Evolutionary conservation across 352 stramenopile genomes (phyloP).

Genomic region (Globisporangium iwayamae): DNA sequence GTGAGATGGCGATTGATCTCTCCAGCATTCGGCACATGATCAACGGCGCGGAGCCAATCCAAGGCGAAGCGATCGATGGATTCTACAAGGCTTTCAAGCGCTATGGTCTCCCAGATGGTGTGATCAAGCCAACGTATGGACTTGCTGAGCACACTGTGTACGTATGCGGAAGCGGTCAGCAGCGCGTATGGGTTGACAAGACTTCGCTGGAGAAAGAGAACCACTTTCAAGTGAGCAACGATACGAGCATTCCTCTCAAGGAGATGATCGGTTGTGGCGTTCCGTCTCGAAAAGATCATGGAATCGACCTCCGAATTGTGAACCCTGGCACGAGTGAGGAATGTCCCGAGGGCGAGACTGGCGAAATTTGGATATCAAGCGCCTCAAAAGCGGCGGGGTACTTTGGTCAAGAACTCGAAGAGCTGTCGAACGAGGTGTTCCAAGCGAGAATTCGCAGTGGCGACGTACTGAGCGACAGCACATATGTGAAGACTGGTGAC

Average conservation of each 20-base stretch:
- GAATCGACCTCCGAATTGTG: slow-evolving; percentile 94
- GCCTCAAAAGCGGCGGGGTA: slow-evolving; percentile 94
- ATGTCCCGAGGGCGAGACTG: slow-evolving; percentile 56
- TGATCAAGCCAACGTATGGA: slow-evolving; percentile 98
- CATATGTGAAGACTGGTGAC: slow-evolving; percentile 95
- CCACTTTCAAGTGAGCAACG: slow-evolving; percentile 34
- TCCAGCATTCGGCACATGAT: slow-evolving; percentile 95
- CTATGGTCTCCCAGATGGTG: slow-evolving; percentile 79
- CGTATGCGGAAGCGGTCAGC: slow-evolving; percentile 91
- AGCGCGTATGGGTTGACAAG: slow-evolving; percentile 90
- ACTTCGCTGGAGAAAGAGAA: slow-evolving; percentile 81
- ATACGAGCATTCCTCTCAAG: slow-evolving; percentile 35
- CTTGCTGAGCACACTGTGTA: slow-evolving; percentile 99
- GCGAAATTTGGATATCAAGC: slow-evolving; percentile 87
- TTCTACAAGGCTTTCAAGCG: slow-evolving; percentile 90
- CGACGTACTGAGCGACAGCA: slow-evolving; percentile 23
- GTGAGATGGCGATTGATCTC: slow-evolving; percentile 77
- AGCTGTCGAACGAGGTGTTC: slow-evolving; percentile 88
- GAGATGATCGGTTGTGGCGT: slow-evolving; percentile 95
- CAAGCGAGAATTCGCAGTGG: slow-evolving; percentile 61
- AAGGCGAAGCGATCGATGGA: slow-evolving; percentile 75
- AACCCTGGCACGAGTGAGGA: slow-evolving; percentile 62
- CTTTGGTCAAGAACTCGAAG: slow-evolving; percentile 74
- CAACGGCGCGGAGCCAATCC: slow-evolving; percentile 98
- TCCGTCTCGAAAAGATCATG: slow-evolving; percentile 72